A percentile compares a stretch with the other conserved stretches of the same genome.
These are phyloP conservation scores for Nelumbo lutea DNA, from an alignment of 164 flowering plant genomes.

Conservation along the genomic window DNA sequence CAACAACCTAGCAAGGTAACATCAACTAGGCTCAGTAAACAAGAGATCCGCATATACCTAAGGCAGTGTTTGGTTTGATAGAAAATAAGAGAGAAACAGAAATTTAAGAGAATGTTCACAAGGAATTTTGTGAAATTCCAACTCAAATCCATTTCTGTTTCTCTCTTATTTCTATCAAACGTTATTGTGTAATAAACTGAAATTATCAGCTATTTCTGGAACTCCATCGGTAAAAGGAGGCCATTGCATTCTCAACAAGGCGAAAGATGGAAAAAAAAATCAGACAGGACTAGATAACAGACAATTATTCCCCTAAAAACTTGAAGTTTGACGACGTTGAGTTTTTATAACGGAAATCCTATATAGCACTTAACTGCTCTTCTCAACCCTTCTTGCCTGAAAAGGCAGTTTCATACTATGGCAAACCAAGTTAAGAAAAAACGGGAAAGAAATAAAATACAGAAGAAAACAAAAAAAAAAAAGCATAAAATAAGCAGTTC, in stretches of 20 bases:
- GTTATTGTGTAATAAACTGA: too few species aligned
- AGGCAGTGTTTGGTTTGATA: too few species aligned
- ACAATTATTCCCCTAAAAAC: neutral
- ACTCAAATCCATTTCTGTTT: too few species aligned
- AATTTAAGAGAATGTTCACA: too few species aligned
- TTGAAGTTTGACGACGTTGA: too few species aligned
- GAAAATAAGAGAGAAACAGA: too few species aligned
- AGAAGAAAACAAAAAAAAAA: neutral
- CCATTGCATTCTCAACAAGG: neutral
- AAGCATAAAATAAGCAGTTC: neutral
- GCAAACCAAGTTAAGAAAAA: neutral
- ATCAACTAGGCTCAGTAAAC: slow-evolving; percentile 4
- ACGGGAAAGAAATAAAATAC: neutral
- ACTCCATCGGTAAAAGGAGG: neutral
- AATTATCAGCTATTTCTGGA: neutral
- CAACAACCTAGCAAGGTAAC: slow-evolving; percentile 46
- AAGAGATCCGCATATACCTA: neutral
- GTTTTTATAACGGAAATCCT: too few species aligned
- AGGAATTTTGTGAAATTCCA: too few species aligned
- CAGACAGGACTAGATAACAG: neutral
- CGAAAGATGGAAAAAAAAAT: neutral
- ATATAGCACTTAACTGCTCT: too few species aligned
- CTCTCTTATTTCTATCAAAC: too few species aligned
- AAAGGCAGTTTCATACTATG: too few species aligned
- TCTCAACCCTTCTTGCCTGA: too few species aligned